These are phyloP conservation scores for Eucalyptus camaldulensis DNA, from an alignment of 345 rosid genomes.

Conservation along the genomic window DNA sequence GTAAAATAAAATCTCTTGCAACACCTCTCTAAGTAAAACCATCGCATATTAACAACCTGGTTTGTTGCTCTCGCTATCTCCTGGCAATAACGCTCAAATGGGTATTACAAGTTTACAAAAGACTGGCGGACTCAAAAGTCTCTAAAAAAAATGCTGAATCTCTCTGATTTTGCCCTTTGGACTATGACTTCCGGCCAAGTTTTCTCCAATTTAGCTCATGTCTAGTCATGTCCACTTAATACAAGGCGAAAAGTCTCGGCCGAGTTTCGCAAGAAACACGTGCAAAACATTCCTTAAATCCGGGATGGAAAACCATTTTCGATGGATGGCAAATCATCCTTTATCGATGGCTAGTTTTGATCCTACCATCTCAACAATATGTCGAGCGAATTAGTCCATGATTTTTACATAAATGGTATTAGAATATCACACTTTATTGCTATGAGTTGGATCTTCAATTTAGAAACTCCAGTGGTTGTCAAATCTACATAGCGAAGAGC, in stretches of 20 bases:
- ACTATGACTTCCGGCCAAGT: not conserved
- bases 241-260: not conserved
- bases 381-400: not conserved
- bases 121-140: not conserved
- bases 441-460: not conserved
- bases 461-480: not conserved
- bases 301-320: not conserved
- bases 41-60: not conserved
- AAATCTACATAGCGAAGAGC: not conserved
- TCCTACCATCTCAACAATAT: not conserved
- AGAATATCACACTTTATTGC: not conserved
- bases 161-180: not conserved
- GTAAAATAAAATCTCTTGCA: not conserved
- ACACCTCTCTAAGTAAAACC: not conserved
- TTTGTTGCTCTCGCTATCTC: not conserved
- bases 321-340: not conserved
- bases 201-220: not conserved
- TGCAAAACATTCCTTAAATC: not conserved
- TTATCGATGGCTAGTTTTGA: not conserved
- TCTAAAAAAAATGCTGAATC: not conserved
- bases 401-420: not conserved
- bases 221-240: not conserved
- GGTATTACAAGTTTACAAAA: not conserved
- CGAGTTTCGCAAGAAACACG: not conserved
- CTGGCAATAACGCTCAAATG: not conserved